These are phyloP conservation scores for Triticum urartu DNA, from an alignment of 176 grass and related monocot species.

Conservation along the genomic window DNA sequence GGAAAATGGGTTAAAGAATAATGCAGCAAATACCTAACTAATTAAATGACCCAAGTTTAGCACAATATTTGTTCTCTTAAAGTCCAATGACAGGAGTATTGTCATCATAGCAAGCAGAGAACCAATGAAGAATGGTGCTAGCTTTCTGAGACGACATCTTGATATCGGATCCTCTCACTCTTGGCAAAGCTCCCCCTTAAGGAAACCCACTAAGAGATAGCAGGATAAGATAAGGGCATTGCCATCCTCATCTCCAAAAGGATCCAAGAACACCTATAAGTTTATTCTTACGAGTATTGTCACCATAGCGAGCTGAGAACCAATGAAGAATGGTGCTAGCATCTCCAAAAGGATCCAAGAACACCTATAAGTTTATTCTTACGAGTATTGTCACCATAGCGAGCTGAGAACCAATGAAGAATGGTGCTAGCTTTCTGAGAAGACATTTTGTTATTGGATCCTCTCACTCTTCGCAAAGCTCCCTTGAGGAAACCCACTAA, in stretches of 20 bases:
- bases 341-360: constrained; percentile 24
- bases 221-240: constrained; percentile 15
- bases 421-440: constrained; percentile 50
- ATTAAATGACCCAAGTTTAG: neutral
- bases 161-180: constrained; percentile 36
- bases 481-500: neutral
- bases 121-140: constrained; percentile 30
- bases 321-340: constrained; percentile 32
- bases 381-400: constrained; percentile 43
- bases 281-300: neutral
- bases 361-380: neutral
- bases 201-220: constrained; percentile 10
- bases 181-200: neutral
- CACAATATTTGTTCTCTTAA: neutral
- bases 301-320: constrained; percentile 53
- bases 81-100: neutral
- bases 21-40: neutral
- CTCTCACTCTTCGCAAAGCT: constrained; percentile 7
- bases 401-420: constrained; percentile 42
- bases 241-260: constrained; percentile 16
- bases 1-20: neutral
- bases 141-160: constrained; percentile 55
- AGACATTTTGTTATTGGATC: constrained; percentile 44
- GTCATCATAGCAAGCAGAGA: constrained; percentile 53
- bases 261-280: constrained; percentile 27